These are phyloP conservation scores for Aspergillus alliaceus DNA, from an alignment of 2,329 filamentous ascomycete genomes.

Conservation along the genomic window DNA sequence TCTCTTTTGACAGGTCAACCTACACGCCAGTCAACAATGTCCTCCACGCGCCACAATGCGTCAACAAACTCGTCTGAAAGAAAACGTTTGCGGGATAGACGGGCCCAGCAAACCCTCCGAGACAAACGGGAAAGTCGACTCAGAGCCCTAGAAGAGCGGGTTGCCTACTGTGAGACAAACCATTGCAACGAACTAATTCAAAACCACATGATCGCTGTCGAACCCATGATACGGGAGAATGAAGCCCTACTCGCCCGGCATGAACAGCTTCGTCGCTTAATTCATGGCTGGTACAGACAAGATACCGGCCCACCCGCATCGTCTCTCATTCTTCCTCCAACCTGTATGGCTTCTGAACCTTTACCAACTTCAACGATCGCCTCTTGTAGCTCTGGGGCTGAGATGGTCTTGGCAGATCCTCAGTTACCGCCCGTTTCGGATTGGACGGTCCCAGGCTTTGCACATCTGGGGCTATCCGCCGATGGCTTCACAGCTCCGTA, in stretches of 20 bases:
- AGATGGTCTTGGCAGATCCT: not conserved
- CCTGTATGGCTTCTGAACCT: not conserved
- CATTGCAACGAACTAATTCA: not conserved
- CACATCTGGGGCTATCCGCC: not conserved
- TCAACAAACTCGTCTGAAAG: constrained; percentile 4
- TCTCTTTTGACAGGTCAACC: not conserved
- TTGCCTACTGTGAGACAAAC: constrained; percentile 3
- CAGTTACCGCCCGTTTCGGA: not conserved
- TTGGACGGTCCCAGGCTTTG: not conserved
- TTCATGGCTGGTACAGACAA: not conserved
- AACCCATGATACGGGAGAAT: not conserved
- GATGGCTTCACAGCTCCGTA: not conserved
- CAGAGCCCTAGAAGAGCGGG: constrained; percentile 1
- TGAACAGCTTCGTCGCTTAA: not conserved
- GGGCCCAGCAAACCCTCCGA: constrained; percentile 8
- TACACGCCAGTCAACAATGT: not conserved
- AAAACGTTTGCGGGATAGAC: constrained; percentile 11
- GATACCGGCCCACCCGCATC: not conserved
- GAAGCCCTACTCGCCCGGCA: not conserved
- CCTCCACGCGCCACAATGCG: not conserved
- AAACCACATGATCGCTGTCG: not conserved
- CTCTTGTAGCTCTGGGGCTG: too few species aligned
- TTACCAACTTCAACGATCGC: not conserved
- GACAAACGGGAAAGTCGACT: constrained; percentile 5
- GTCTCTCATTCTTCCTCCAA: not conserved